Evolutionary conservation across 228 moss, liverwort and hornwort genomes (phyloP), one percentile per base, ranked within the genome.

Genomic region (Sphagnum fallax): DNA sequence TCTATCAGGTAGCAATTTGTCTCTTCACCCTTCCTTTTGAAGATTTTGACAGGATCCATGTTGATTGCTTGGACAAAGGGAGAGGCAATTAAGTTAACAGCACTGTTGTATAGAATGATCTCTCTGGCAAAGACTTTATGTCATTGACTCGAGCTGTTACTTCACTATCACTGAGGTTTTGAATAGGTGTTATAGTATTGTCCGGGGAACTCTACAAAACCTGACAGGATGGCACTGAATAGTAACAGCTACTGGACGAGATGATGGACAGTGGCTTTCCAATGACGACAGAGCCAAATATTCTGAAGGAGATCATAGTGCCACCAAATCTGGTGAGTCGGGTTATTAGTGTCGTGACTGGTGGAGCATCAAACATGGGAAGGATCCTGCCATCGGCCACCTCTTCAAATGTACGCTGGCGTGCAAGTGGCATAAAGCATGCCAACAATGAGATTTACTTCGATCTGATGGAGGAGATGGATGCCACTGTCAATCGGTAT

Each of bases 211-310:
- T 32, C 32, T 32, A 32, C 32, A 32, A 32, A 49, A 64, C 51
- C 48, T 72, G 66, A 52, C 53, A 57, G 52, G 32, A 16, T 64
- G 18, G 63, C 59, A 59, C 60, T 79, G 63, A 68, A 67, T 63
- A 62, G 65, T 75, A 69, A 52, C 88, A 98, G 98, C 90, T 98
- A 75, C 83, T 94, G 81, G 98, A 98, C 79, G 98, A 98, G 78
- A 98, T 98, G 98, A 94, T 98, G 98, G 98, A 98, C 76, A 80
- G 94, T 65, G 98, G 98, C 51, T 94, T 94, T 77, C 98, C 94
- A 52, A 80, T 98, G 73, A 94, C 94, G 6, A 98, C 98, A 6
- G 98, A 98, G 72, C 84, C 86, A 64, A 92, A 84, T 68, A 75
- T 90, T 67, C 67, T 98, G 70, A 98, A 94, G 77, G 98, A 92